Percentiles rank a stretch among this genome's conserved stretches.
phyloP scores from a whole-genome alignment of 1,284 basidiomycete genomes.

The Austroboletus niveus region DNA sequence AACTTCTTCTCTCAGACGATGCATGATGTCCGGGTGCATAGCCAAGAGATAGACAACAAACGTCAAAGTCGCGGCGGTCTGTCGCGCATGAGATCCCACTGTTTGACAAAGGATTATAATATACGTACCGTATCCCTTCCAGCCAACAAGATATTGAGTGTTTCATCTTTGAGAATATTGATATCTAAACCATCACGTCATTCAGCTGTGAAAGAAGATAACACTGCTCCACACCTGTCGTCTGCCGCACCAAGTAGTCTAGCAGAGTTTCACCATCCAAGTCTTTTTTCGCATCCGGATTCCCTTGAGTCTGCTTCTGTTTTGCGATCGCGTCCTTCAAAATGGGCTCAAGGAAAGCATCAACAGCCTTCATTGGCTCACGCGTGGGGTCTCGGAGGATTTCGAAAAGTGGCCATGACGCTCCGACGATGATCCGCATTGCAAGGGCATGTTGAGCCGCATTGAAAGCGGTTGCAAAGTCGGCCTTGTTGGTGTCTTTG shows the following conservation, averaged over 20 bases:
- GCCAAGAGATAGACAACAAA: slow-evolving; percentile 56
- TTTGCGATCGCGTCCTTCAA: slow-evolving; percentile 32
- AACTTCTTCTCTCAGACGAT: slow-evolving; percentile 54
- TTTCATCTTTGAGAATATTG: slow-evolving; percentile 38
- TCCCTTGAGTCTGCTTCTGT: slow-evolving; percentile 22
- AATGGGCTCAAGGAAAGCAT: slow-evolving; percentile 38
- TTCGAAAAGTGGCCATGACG: slow-evolving; percentile 41
- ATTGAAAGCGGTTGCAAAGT: slow-evolving; percentile 38
- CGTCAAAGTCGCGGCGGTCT: slow-evolving; percentile 54
- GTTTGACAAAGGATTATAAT: slow-evolving; percentile 3
- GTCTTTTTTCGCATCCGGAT: slow-evolving; percentile 7
- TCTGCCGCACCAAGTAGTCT: slow-evolving; percentile 49
- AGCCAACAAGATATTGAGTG: slow-evolving; percentile 42
- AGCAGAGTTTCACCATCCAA: slow-evolving; percentile 46
- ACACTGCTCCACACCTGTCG: slow-evolving; percentile 38
- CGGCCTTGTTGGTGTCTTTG: slow-evolving; percentile 14
- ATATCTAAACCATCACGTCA: slow-evolving; percentile 32
- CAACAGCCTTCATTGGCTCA: slow-evolving; percentile 39
- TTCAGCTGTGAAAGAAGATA: slow-evolving; percentile 30
- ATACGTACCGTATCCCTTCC: slow-evolving; percentile 40
- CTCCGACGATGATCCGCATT: slow-evolving; percentile 34
- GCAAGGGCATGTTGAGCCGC: slow-evolving; percentile 38
- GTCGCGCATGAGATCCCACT: slow-evolving; percentile 13
- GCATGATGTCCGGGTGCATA: slow-evolving; percentile 44
- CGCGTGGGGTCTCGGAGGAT: slow-evolving; percentile 33